A percentile compares a stretch with the other conserved stretches of the same genome.
These are phyloP conservation scores for Leccinum longicurvipes DNA, from an alignment of 768 basidiomycete genomes.

Conservation along the genomic window DNA sequence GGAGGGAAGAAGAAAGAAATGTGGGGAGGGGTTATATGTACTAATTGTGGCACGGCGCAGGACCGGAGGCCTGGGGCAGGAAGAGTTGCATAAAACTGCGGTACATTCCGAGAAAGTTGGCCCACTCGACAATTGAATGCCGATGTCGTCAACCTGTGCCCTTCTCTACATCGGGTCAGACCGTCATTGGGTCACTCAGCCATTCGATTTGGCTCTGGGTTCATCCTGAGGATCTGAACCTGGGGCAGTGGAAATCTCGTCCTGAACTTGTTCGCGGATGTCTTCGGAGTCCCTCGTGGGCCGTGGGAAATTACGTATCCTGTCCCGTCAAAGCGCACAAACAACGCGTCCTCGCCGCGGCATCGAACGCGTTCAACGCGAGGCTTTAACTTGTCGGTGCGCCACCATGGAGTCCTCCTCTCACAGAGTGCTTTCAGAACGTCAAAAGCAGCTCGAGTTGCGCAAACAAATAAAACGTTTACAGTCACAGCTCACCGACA, in stretches of 20 bases:
- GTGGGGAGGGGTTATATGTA: constrained; percentile 20
- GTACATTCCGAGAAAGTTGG: constrained; percentile 32
- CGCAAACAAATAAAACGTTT: constrained; percentile 52
- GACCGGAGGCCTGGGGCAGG: constrained; percentile 11
- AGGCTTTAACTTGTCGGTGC: neutral
- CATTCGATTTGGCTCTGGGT: constrained; percentile 3
- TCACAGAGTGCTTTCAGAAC: constrained; percentile 37
- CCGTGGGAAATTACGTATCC: constrained; percentile 26
- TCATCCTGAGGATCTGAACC: constrained; percentile 4
- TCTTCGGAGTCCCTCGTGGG: neutral
- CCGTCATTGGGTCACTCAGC: constrained; percentile 9
- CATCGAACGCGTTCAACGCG: constrained; percentile 16
- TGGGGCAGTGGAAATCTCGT: constrained; percentile 3
- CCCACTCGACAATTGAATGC: constrained; percentile 4
- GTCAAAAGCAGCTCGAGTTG: constrained; percentile 46
- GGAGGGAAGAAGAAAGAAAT: neutral
- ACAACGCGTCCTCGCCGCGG: constrained; percentile 23
- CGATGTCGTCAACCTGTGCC: constrained; percentile 15
- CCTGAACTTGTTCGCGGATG: neutral
- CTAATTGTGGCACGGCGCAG: constrained; percentile 28
- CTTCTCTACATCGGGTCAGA: constrained; percentile 4
- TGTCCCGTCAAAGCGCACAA: constrained; percentile 5
- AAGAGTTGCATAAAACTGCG: constrained; percentile 26
- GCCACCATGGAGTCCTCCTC: constrained; percentile 56
- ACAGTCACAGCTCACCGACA: constrained; percentile 49